Evolutionary conservation across 495 filamentous ascomycete genomes (phyloP), one percentile per base, ranked within the genome.

Genomic region (Daldinia vernicosa): DNA sequence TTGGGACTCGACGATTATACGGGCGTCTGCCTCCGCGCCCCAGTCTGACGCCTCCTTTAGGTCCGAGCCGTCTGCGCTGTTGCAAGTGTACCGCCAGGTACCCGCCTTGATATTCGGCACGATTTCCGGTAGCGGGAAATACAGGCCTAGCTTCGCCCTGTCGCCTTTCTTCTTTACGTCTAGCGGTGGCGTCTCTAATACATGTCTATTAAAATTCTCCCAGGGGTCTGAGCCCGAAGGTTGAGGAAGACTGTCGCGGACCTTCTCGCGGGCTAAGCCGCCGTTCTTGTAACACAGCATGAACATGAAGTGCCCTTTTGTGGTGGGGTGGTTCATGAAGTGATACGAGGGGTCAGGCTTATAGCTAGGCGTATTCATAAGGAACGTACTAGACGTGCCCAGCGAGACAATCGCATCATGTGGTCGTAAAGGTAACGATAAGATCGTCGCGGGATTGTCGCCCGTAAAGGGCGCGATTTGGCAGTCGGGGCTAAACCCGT

Each of bases 231-330:
- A 66, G 5, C 70, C 78, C 30, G 75, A 71, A 0, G 84, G 77
- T 53, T 71, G 80, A 71, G 83, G 81, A 4, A 86, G 77, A 71
- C 79, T 84, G 76, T 99, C 92, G 32, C 95, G 90, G 62, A 97
- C 86, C 54, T 91, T 87, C 77, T 99, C 95, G 50, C 95, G 92
- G 0, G 95, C 95, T 0, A 98, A 87, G 0, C 92, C 93, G 65
- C 95, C 95, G 82, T 99, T 99, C 80, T 98, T 98, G 84, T 98
- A 99, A 84, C 95, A 99, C 30, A 99, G 90, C 95, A 99, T 99
- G 80, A 99, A 99, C 94, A 99, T 93, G 81, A 93, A 93, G 45
- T 95, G 84, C 3, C 90, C 90, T 5, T 89, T 81, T 0, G 91
- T 93, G 32, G 93, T 93, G 1, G 92, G 92, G 79, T 95, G 92